Conservation (phyloP, 345 rosid genomes). For the Brassica juncea region DNA sequence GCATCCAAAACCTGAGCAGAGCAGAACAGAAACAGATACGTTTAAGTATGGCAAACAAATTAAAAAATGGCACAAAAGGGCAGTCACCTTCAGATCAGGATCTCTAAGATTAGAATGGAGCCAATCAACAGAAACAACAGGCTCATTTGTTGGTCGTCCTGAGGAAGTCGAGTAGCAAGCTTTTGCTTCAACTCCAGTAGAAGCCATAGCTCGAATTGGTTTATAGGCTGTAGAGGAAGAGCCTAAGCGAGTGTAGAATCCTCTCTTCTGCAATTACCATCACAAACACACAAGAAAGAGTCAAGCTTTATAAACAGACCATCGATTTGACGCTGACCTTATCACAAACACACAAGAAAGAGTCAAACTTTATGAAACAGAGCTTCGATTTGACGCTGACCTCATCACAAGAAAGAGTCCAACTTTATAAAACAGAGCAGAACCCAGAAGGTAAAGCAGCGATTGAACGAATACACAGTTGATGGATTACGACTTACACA, state of each 20-base stretch:
- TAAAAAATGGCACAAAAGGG: background rate
- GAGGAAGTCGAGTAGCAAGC: constrained; percentile 51
- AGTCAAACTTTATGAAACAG: constrained; percentile 4
- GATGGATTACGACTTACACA: constrained; percentile 45
- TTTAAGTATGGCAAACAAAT: background rate
- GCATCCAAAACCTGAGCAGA: constrained; percentile 78
- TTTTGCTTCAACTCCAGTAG: constrained; percentile 40
- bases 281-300: constrained; percentile 6
- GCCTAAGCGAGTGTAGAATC: constrained; percentile 34
- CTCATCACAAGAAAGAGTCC: background rate
- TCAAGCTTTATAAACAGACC: no score
- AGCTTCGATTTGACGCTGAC: no score
- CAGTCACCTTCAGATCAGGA: constrained; percentile 79
- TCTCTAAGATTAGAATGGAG: constrained; percentile 73
- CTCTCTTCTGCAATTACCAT: constrained; percentile 49
- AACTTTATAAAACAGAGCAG: background rate
- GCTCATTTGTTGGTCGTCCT: constrained; percentile 51
- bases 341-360: constrained; percentile 10
- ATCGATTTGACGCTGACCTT: background rate
- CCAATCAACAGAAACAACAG: constrained; percentile 95
- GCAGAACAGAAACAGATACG: background rate
- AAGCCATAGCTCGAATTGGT: constrained; percentile 54
- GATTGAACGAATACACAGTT: constrained; percentile 10
- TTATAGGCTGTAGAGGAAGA: constrained; percentile 31
- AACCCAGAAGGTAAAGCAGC: background rate